These are phyloP conservation scores for Aspergillus felis DNA, from an alignment of 2,329 filamentous ascomycete species.

Conservation along the genomic window DNA sequence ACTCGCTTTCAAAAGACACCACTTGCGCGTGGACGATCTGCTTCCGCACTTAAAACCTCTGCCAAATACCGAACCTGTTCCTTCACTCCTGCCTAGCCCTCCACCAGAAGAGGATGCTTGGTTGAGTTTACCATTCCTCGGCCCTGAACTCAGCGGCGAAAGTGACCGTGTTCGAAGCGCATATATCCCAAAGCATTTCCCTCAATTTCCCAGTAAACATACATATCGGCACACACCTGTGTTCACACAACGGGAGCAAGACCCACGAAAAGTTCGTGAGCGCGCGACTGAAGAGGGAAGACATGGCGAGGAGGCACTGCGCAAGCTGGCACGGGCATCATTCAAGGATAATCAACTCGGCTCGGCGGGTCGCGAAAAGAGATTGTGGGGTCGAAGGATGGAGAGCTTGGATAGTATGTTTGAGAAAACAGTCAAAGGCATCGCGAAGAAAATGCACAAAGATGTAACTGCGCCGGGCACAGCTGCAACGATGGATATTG, in stretches of 20 bases:
- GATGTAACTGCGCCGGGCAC: conserved; percentile 22
- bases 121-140: conserved; percentile 45
- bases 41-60: conserved; percentile 29
- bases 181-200: conserved; percentile 60
- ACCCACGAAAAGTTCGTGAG: conserved; percentile 58
- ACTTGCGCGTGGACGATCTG: conserved; percentile 31
- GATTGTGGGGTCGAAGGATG: conserved; percentile 34
- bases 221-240: conserved; percentile 60
- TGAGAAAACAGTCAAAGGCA: conserved; percentile 53
- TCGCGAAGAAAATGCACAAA: conserved; percentile 40
- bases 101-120: conserved; percentile 37
- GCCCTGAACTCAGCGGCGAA: conserved; percentile 48
- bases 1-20: conserved; percentile 35
- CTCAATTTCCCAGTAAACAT: conserved; percentile 60
- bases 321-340: conserved; percentile 55
- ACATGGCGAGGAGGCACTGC: conserved; percentile 60
- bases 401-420: conserved; percentile 50
- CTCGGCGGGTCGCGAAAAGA: conserved; percentile 40
- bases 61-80: conserved; percentile 16
- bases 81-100: conserved; percentile 36
- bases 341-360: conserved; percentile 40
- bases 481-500: conserved; percentile 29
- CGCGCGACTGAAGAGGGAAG: conserved; percentile 63
- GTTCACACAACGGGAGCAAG: conserved; percentile 55
- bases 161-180: conserved; percentile 44